Percentiles rank a stretch among this genome's conserved stretches.
These are phyloP conservation scores for Mortierella alpina DNA, from an alignment of 192 early-diverging fungal genomes.

Conservation along the genomic window DNA sequence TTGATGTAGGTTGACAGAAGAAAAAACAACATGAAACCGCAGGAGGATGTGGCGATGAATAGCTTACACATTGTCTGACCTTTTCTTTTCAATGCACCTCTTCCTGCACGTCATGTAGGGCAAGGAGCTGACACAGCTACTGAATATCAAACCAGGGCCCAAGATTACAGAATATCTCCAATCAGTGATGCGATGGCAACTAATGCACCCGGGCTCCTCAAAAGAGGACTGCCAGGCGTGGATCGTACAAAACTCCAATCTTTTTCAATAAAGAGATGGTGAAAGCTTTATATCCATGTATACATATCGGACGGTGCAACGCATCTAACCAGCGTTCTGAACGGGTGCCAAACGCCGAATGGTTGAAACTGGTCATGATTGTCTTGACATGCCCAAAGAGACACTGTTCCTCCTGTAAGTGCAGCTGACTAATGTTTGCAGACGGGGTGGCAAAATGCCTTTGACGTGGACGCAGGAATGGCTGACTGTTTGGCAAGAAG, in stretches of 20 bases:
- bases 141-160: conserved; percentile 82
- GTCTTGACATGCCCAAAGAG: too few species aligned
- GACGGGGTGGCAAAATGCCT: too few species aligned
- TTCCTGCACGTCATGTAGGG: conserved; percentile 63
- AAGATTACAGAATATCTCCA: conserved; percentile 70
- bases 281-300: too few species aligned
- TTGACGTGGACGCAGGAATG: too few species aligned
- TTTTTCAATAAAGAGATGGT: conserved; percentile 9
- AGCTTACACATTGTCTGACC: not conserved
- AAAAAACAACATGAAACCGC: conserved; percentile 29
- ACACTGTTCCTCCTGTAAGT: too few species aligned
- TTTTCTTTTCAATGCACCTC: not conserved
- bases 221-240: conserved; percentile 70
- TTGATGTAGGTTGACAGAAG: conserved; percentile 54
- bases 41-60: not conserved
- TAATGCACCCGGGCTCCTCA: conserved; percentile 72
- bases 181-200: conserved; percentile 85
- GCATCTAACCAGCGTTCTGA: not conserved
- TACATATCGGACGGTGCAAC: too few species aligned
- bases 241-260: conserved; percentile 51
- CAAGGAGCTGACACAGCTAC: conserved; percentile 65
- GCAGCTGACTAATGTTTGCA: too few species aligned
- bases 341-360: too few species aligned
- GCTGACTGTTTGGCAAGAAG: too few species aligned
- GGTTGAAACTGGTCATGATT: too few species aligned